Conservation (phyloP, 305 asterid species). For the Nicotiana rustica region DNA sequence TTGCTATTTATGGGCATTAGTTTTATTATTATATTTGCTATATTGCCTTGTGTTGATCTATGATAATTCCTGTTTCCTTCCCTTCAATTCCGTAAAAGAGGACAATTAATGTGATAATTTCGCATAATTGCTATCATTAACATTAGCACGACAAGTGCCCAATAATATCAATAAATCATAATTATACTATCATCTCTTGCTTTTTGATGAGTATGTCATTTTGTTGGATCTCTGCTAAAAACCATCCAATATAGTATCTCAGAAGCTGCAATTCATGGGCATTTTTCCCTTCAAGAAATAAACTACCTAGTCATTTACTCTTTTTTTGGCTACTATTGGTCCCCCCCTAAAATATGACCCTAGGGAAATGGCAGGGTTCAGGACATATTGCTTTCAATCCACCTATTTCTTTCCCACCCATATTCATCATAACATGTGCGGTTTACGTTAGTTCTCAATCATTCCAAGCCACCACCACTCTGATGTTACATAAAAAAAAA, state of each 20-base stretch:
- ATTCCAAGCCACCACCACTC: constrained; percentile 17
- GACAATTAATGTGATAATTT: not conserved
- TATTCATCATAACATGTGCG: constrained; percentile 60
- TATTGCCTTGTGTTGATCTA: not conserved
- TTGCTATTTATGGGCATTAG: not conserved
- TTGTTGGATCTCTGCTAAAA: not conserved
- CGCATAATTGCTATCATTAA: not conserved
- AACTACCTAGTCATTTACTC: constrained; percentile 30
- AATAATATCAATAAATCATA: constrained; percentile 1
- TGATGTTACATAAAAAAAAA: not conserved
- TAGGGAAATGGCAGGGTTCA: constrained; percentile 39
- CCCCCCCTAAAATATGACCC: constrained; percentile 57
- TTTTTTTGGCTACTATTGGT: constrained; percentile 54
- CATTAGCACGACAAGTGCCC: not conserved
- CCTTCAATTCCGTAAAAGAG: not conserved
- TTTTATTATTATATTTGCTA: not conserved
- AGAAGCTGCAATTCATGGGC: constrained; percentile 29
- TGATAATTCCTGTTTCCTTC: not conserved
- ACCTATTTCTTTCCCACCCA: constrained; percentile 53
- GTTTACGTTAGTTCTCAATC: constrained; percentile 54
- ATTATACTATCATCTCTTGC: not conserved
- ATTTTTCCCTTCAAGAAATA: not conserved
- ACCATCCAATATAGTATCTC: not conserved
- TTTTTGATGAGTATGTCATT: not conserved
- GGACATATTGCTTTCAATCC: constrained; percentile 70